Evolutionary conservation across 192 early-diverging fungal species (phyloP), one percentile per base, ranked within the genome.

Genomic region (Tieghemiomyces parasiticus): DNA sequence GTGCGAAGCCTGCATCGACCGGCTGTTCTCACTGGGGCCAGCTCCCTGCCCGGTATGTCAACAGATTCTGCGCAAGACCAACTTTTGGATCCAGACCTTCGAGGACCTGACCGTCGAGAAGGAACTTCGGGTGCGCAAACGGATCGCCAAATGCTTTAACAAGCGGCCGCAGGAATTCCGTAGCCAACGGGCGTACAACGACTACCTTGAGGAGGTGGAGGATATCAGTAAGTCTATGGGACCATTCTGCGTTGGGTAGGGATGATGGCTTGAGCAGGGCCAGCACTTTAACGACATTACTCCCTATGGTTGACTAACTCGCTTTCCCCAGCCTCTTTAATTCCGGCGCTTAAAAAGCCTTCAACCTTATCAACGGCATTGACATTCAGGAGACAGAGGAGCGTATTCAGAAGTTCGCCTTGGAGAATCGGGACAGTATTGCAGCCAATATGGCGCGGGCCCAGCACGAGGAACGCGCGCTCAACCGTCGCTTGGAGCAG

Each of bases 31-130:
- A 30, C 72, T 78, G 34, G 95, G 95, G 2, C 87, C 92, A 22
- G 91, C 86, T 1, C 88, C 90, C 4, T 97, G 95, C 67, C 94
- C 92, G 0, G 85, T 88, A 20, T 97, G 93, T 76, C 77, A 78
- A 22, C 74, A 74, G 45, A 84, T 81, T 19, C 76, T 97, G 46
- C 71, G 88, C 61, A 93, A 90, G 62, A 79, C 74, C 61, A 77
- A 89, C 42, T 95, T 95, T 72, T 83, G 86, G 54, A 77, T 77
- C 46, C 92, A 90, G 47, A 90, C 86, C 20, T 97, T 97, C 71
- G 95, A 95, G 69, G 91, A 97, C 67, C 75, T 97, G 25, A 78
- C 78, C 2, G 92, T 95, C 13, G 95, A 97, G 63, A 94, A 91
- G 71, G 95, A 97, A 67, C 85, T 97, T 26, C 78, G 83, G 22